These are phyloP conservation scores for Diplogelasinospora grovesii DNA, from an alignment of 495 filamentous ascomycete species.

Conservation along the genomic window DNA sequence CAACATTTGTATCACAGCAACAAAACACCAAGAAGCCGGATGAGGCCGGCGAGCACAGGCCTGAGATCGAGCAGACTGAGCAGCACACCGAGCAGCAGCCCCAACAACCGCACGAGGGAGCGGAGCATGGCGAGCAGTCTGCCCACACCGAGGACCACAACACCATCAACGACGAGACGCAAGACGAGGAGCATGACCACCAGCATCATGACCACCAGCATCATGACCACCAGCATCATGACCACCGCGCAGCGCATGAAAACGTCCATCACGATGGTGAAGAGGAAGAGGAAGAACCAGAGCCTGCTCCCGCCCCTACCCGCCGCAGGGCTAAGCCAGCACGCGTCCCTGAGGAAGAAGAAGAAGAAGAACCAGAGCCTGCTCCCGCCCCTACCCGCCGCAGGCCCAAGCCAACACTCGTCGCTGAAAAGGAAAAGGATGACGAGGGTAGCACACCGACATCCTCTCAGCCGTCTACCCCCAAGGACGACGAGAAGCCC, in stretches of 20 bases:
- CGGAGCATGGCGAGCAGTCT: slow-evolving; percentile 22
- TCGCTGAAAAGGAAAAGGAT: not conserved
- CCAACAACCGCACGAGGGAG: slow-evolving; percentile 5
- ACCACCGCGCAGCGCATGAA: too few species aligned
- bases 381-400: slow-evolving; percentile 2
- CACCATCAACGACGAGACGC: slow-evolving; percentile 10
- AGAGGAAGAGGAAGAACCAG: slow-evolving; percentile 8
- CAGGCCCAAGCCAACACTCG: slow-evolving; percentile 3
- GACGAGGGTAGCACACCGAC: slow-evolving; percentile 16
- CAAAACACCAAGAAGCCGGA: slow-evolving; percentile 12
- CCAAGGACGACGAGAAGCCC: slow-evolving; percentile 25
- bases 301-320: slow-evolving; percentile 6
- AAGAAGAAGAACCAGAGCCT: slow-evolving; percentile 14
- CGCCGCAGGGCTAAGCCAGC: too few species aligned
- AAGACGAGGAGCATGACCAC: slow-evolving; percentile 2
- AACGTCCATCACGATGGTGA: too few species aligned
- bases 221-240: not conserved
- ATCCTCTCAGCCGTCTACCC: slow-evolving; percentile 26
- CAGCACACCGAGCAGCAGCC: slow-evolving; percentile 9
- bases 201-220: not conserved
- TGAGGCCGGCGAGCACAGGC: slow-evolving; percentile 14
- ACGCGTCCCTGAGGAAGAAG: slow-evolving; percentile 6
- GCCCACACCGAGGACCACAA: slow-evolving; percentile 16
- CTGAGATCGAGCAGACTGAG: slow-evolving; percentile 7
- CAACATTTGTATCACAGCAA: not conserved